A percentile compares a stretch with the other conserved stretches of the same genome.
phyloP scores from a whole-genome alignment of 2,329 filamentous ascomycete genomes.

The Fusarium sp. region DNA sequence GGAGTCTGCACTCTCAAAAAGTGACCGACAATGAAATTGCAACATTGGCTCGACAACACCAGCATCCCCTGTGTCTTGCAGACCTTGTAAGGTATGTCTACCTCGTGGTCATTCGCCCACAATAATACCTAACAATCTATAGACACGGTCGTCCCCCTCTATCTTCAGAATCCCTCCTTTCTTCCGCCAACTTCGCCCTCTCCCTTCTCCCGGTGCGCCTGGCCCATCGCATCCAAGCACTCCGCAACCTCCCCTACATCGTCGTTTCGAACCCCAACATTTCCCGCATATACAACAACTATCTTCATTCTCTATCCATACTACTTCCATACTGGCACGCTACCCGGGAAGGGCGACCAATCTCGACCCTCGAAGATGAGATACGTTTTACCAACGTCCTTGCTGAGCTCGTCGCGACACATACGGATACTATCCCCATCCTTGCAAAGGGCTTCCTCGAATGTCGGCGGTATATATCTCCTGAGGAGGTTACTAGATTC shows the following conservation, averaged over 20 bases:
- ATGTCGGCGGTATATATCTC: conserved; percentile 88
- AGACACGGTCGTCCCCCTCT: conserved; percentile 86
- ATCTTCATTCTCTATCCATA: conserved; percentile 91
- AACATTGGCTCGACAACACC: conserved; percentile 79
- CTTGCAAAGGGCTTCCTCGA: conserved; percentile 94
- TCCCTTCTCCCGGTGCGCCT: conserved; percentile 91
- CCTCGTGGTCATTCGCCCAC: no score
- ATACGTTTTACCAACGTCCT: conserved; percentile 92
- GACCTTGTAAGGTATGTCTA: conserved; percentile 83
- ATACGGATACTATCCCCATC: conserved; percentile 93
- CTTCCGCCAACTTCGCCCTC: conserved; percentile 95
- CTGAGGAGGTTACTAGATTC: conserved; percentile 87
- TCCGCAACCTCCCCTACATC: conserved; percentile 95
- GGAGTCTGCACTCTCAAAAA: conserved; percentile 43
- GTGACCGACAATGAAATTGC: conserved; percentile 82
- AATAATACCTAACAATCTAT: neutral
- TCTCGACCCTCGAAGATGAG: conserved; percentile 82
- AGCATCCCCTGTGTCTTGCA: conserved; percentile 85
- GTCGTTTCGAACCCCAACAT: conserved; percentile 98
- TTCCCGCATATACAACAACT: conserved; percentile 94
- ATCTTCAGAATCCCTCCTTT: conserved; percentile 81
- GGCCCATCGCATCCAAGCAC: conserved; percentile 91
- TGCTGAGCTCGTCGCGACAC: conserved; percentile 94
- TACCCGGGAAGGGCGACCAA: conserved; percentile 54
- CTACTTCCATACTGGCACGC: conserved; percentile 82